Conservation (phyloP, 2,329 filamentous ascomycete genomes). For the Alternaria ventricosa region DNA sequence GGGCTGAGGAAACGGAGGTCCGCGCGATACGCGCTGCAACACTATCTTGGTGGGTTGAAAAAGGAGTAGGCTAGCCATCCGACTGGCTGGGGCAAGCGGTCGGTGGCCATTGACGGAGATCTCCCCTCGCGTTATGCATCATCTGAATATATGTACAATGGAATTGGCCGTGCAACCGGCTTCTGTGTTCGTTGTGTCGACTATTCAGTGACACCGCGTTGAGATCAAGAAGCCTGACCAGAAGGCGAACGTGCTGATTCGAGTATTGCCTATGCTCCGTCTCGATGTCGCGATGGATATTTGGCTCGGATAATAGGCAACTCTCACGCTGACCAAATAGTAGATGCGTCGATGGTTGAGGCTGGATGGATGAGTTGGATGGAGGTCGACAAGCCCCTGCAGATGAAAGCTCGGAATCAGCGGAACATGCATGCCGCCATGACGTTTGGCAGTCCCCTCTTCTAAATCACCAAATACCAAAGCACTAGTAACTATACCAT, state of each 20-base stretch:
- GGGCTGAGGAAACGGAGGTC: not conserved
- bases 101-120: not conserved
- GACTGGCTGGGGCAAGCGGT: not conserved
- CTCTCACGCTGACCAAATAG: not conserved
- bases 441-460: not conserved
- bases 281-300: not conserved
- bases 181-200: not conserved
- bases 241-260: not conserved
- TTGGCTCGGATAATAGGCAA: not conserved
- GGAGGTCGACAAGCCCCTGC: not conserved
- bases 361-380: not conserved
- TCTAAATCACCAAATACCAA: not conserved
- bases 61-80: not conserved
- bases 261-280: not conserved
- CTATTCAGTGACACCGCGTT: not conserved
- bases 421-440: constrained; percentile 6
- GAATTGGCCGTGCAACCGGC: not conserved
- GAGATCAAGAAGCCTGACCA: not conserved
- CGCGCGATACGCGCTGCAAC: not conserved
- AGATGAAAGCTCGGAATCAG: constrained; percentile 1
- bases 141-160: not conserved
- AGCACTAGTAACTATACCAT: not conserved
- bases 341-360: not conserved
- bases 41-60: not conserved
- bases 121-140: not conserved